These are phyloP conservation scores for Obba rivulosa DNA, from an alignment of 768 basidiomycete species.

Conservation along the genomic window DNA sequence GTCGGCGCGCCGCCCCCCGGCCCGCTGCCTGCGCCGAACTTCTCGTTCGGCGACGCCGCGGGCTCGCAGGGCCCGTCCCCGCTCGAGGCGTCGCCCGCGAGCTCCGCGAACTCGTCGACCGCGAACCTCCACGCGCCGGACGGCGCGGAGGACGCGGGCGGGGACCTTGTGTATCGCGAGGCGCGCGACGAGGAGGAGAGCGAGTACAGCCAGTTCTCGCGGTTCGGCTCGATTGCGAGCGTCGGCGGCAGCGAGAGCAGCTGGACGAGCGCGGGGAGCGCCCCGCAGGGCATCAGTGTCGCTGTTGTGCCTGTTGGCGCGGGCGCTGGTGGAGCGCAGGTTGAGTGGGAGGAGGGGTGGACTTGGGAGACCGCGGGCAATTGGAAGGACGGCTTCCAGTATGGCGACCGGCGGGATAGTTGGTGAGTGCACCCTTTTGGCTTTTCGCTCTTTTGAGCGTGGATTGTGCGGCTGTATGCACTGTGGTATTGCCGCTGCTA, in stretches of 20 bases:
- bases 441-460: neutral
- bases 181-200: conserved; percentile 17
- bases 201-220: conserved; percentile 12
- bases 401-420: conserved; percentile 13
- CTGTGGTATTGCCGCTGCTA: neutral
- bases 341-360: neutral
- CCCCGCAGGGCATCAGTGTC: conserved; percentile 3
- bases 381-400: conserved; percentile 1
- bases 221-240: conserved; percentile 22
- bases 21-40: conserved; percentile 22
- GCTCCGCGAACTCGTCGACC: conserved; percentile 13
- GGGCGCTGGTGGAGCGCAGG: neutral
- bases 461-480: neutral
- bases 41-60: conserved; percentile 20
- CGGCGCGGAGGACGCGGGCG: conserved; percentile 6
- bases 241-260: conserved; percentile 23
- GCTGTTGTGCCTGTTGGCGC: neutral
- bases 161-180: conserved; percentile 5
- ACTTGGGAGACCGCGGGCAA: neutral
- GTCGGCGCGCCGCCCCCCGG: conserved; percentile 17
- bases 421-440: conserved; percentile 13
- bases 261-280: conserved; percentile 22
- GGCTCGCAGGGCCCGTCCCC: conserved; percentile 9
- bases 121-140: conserved; percentile 9
- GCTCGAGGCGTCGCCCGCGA: conserved; percentile 9